Conservation (phyloP, 2,329 filamentous ascomycete genomes). For the Phyllosticta capitalensis region DNA sequence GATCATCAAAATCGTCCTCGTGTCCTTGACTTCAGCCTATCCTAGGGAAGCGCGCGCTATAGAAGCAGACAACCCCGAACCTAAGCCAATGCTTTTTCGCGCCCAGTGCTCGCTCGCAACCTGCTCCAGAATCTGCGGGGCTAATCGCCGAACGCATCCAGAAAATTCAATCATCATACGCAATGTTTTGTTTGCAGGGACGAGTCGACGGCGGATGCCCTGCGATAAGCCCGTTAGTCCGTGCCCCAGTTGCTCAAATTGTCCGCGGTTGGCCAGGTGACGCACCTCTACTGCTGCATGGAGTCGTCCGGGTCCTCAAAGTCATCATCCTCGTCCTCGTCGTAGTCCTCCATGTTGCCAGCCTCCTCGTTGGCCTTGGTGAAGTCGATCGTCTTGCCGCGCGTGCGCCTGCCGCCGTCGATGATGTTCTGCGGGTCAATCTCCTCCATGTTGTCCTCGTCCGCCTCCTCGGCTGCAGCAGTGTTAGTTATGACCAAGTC, state of each 20-base stretch:
- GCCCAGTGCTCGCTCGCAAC: background rate
- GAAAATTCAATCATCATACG: background rate
- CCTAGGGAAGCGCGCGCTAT: background rate
- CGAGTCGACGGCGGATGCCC: background rate
- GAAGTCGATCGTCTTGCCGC: conserved; percentile 87
- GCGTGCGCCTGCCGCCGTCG: conserved; percentile 67
- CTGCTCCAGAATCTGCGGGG: background rate
- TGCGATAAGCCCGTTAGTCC: background rate
- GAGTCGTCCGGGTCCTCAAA: conserved; percentile 58
- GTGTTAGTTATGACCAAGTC: background rate
- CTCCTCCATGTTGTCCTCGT: conserved; percentile 76
- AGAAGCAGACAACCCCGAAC: conserved; percentile 2
- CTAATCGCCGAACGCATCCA: background rate
- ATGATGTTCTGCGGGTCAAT: conserved; percentile 90
- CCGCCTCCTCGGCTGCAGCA: conserved; percentile 54
- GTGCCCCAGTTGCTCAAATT: no score
- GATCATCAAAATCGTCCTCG: conserved; percentile 5
- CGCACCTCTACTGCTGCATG: conserved; percentile 51
- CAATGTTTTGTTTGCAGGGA: background rate
- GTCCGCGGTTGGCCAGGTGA: background rate
- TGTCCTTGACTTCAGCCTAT: conserved; percentile 1
- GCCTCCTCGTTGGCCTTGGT: conserved; percentile 78
- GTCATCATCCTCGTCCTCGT: conserved; percentile 65
- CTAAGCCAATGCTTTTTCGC: conserved; percentile 1
- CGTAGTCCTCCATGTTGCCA: conserved; percentile 63